Evolutionary conservation across 169 alveolate species (phyloP).

Genomic region (Cystoisospora suis): DNA sequence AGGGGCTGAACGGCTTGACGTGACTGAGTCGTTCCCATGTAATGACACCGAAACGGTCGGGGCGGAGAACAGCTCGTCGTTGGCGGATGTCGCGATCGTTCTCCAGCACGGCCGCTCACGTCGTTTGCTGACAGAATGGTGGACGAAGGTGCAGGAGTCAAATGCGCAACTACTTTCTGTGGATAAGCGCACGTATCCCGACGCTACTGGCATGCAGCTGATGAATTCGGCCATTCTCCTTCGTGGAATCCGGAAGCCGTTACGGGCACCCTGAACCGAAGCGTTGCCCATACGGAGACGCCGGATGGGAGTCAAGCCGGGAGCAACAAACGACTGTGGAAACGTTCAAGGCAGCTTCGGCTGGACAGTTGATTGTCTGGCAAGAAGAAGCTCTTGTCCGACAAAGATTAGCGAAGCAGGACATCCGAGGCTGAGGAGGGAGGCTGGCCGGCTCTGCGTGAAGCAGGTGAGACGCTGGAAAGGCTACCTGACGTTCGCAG

Average conservation of each 20-base stretch:
- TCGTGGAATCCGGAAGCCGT: constrained; percentile 7
- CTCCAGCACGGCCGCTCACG: constrained; percentile 13
- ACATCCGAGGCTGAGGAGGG: no score
- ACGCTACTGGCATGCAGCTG: not conserved
- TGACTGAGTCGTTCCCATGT: not conserved
- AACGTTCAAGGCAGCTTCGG: no score
- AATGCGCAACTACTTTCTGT: not conserved
- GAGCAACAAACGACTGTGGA: no score
- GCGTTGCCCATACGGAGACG: no score
- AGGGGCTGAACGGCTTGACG: not conserved
- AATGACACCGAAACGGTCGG: not conserved
- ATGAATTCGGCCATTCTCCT: not conserved
- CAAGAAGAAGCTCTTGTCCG: no score
- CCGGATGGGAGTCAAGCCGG: no score
- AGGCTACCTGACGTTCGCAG: no score
- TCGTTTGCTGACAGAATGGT: not conserved
- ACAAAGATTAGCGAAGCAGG: no score
- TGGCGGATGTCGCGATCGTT: not conserved
- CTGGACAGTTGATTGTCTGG: no score
- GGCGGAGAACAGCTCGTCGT: not conserved
- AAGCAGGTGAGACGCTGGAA: no score
- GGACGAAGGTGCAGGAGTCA: not conserved
- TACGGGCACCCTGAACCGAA: no score
- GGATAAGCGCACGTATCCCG: not conserved
- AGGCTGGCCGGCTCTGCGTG: no score